These are phyloP conservation scores for Udeniomyces megalosporus DNA, from an alignment of 768 basidiomycete species.

Conservation along the genomic window DNA sequence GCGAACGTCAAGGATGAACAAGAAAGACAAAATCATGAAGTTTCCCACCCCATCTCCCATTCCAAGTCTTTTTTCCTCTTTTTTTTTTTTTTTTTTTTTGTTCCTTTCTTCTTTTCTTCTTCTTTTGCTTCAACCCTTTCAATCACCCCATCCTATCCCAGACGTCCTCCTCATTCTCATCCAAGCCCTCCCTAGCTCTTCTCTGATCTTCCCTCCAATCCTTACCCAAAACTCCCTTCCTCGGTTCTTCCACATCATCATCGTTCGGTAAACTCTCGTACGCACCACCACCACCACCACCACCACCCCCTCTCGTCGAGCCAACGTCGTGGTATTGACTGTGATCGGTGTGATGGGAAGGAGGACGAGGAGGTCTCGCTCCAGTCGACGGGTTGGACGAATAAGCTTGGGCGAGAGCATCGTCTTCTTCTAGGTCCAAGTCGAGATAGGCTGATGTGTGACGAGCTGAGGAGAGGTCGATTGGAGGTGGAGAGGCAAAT, in stretches of 20 bases:
- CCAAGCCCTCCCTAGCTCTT: constrained; percentile 7
- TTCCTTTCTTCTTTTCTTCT: no score
- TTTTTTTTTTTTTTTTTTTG: no score
- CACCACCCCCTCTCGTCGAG: no score
- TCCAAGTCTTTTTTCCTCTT: no score
- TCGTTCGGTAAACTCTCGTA: no score
- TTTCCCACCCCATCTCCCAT: no score
- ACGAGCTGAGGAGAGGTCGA: constrained; percentile 32
- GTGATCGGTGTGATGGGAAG: neutral
- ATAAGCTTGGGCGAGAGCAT: constrained; percentile 21
- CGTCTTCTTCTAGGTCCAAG: constrained; percentile 33
- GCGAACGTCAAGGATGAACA: neutral
- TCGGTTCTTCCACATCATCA: no score
- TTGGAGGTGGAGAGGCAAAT: constrained; percentile 29
- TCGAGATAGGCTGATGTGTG: constrained; percentile 29
- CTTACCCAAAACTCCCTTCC: no score
- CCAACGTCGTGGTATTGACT: neutral
- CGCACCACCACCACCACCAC: no score
- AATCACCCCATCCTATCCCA: constrained; percentile 12
- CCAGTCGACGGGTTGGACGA: no score
- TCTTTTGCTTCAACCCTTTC: no score
- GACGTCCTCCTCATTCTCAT: constrained; percentile 7
- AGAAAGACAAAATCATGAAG: neutral
- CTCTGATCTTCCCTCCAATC: neutral
- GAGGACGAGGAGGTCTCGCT: no score